Evolutionary conservation across 2,329 filamentous ascomycete genomes (phyloP), one percentile per base, ranked within the genome.

Genomic region (Tolypocladium sp.): DNA sequence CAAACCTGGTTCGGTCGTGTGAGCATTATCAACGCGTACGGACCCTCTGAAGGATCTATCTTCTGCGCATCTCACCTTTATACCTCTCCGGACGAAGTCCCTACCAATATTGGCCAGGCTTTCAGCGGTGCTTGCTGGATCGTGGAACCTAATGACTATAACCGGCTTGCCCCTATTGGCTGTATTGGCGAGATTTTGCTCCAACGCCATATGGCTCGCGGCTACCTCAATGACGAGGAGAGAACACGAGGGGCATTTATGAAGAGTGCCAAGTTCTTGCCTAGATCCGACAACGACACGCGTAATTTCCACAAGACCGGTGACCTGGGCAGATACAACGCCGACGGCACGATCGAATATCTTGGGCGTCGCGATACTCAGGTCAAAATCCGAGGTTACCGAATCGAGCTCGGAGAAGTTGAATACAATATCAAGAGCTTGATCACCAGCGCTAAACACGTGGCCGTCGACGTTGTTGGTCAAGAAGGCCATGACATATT

Each of bases 321-420:
- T 13, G 65, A 67, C 41, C 41, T 63, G 17, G 64, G 62, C 1
- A 55, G 67, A 52, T 77, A 77, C 35, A 66, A 73, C 41, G 63
- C 49, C 4, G 62, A 65, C 44, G 64, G 63, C 10, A 58, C 41
- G 20, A 51, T 68, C 6, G 56, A 58, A 1, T 65, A 61, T 55
- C 35, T 66, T 13, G 62, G 68, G 33, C 63, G 67, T 1, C 61
- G 62, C 20, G 67, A 70, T 51, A 56, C 58, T 8, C 66, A 70
- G 44, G 62, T 69, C 46, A 71, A 71, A 58, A 57, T 70, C 20
- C 62, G 62, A 6, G 67, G 68, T 12, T 64, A 69, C 30, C 62
- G 67, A 40, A 55, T 63, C 20, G 55, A 56, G 44, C 22, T 46
- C 13, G 44, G 44, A 2, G 44, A 46, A 8, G 22, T 46, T 27